A percentile compares a stretch with the other conserved stretches of the same genome.
Evolutionary conservation across 2,329 filamentous ascomycete species (phyloP).

Genomic region (Kalmusia sp.): DNA sequence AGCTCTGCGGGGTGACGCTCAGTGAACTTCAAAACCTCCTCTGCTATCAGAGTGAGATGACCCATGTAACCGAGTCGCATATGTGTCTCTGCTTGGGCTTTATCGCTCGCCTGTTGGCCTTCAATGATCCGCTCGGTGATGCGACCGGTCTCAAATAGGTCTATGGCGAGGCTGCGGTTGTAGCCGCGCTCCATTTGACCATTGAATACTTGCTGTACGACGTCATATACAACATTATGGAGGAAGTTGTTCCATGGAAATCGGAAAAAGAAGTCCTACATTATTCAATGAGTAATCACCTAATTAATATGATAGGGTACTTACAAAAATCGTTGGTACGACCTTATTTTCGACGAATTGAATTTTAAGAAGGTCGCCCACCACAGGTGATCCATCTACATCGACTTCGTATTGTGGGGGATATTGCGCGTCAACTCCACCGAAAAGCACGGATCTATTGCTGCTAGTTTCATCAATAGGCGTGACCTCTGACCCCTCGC

Average conservation of each 20-base stretch:
- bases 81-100: constrained; percentile 80
- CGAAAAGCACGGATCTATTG: constrained; percentile 43
- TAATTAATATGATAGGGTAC: constrained; percentile 40
- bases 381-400: constrained; percentile 74
- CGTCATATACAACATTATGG: constrained; percentile 98
- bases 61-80: constrained; percentile 99
- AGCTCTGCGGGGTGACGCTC: constrained; percentile 90
- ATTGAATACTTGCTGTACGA: constrained; percentile 98
- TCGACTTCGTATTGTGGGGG: constrained; percentile 62
- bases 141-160: constrained; percentile 88
- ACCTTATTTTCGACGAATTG: constrained; percentile 95
- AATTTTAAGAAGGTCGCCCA: constrained; percentile 93
- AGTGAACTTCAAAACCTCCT: constrained; percentile 98
- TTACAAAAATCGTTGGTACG: constrained; percentile 92
- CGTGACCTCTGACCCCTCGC: constrained; percentile 43
- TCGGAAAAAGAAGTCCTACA: constrained; percentile 98
- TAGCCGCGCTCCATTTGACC: constrained; percentile 96
- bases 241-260: constrained; percentile 99
- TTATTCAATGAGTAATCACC: background rate
- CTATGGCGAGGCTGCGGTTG: constrained; percentile 87
- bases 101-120: constrained; percentile 85
- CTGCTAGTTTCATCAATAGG: constrained; percentile 46
- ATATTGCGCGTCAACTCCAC: constrained; percentile 36
- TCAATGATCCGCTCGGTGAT: constrained; percentile 92
- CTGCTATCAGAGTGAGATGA: constrained; percentile 93